A percentile compares a stretch with the other conserved stretches of the same genome.
Evolutionary conservation across 495 filamentous ascomycete genomes (phyloP).

Genomic region (Podospora fimiseda): DNA sequence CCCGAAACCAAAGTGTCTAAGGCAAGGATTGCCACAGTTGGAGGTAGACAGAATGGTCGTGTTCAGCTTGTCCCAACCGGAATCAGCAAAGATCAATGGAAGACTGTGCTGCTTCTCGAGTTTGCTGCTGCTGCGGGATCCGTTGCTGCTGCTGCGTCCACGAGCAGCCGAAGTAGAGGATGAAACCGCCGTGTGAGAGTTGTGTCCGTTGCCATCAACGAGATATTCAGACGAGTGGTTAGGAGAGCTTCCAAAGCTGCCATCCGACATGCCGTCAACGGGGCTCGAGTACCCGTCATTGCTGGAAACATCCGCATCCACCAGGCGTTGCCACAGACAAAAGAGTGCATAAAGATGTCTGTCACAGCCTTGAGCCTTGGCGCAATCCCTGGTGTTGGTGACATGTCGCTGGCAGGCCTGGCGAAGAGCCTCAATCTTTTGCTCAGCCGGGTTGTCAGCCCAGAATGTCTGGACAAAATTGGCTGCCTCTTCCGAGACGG

Average conservation of each 20-base stretch:
- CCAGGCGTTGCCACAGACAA: slow-evolving; percentile 85
- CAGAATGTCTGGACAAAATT: slow-evolving; percentile 93
- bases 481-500: slow-evolving; percentile 72
- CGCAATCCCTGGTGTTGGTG: slow-evolving; percentile 73
- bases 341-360: slow-evolving; percentile 91
- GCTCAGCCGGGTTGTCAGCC: slow-evolving; percentile 74
- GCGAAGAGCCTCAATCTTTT: slow-evolving; percentile 78
- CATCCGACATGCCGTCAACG: slow-evolving; percentile 40
- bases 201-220: slow-evolving; percentile 17
- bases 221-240: slow-evolving; percentile 40
- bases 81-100: slow-evolving; percentile 78
- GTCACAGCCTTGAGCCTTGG: slow-evolving; percentile 89
- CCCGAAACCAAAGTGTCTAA: slow-evolving; percentile 94
- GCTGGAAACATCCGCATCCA: slow-evolving; percentile 64
- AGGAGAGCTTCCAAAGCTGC: slow-evolving; percentile 48
- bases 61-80: slow-evolving; percentile 92
- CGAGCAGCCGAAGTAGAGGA: slow-evolving; percentile 1
- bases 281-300: slow-evolving; percentile 56
- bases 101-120: slow-evolving; percentile 35
- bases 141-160: slow-evolving; percentile 21
- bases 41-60: slow-evolving; percentile 91
- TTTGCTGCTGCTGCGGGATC: slow-evolving; percentile 32
- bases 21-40: slow-evolving; percentile 98
- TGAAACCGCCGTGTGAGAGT: slow-evolving; percentile 14
- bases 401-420: slow-evolving; percentile 80